Evolutionary conservation across 495 filamentous ascomycete genomes (phyloP).

Genomic region (Opeltia flavorubescens): DNA sequence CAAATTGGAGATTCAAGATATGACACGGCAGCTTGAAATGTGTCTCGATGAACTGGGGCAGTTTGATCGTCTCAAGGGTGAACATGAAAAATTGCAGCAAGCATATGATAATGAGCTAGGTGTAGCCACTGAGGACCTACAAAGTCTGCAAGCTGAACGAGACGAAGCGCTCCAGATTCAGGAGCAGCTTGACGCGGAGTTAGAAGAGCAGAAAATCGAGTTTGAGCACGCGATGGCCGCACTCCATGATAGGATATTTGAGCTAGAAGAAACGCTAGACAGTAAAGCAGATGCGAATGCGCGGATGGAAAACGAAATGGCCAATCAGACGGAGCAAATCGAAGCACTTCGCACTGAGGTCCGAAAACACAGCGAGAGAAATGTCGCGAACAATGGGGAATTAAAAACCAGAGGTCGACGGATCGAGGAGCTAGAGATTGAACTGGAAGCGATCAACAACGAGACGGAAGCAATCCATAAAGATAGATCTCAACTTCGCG

Average conservation of each 20-base stretch:
- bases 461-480: conserved; percentile 67
- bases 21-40: conserved; percentile 60
- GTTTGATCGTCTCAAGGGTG: conserved; percentile 40
- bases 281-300: conserved; percentile 59
- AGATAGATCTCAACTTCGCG: conserved; percentile 62
- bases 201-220: conserved; percentile 75
- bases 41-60: conserved; percentile 51
- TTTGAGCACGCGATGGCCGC: conserved; percentile 53
- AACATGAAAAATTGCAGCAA: conserved; percentile 42
- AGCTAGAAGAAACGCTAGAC: conserved; percentile 66
- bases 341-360: conserved; percentile 79
- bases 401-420: conserved; percentile 50
- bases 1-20: conserved; percentile 69
- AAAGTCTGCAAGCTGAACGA: conserved; percentile 69
- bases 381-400: conserved; percentile 78
- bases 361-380: conserved; percentile 71
- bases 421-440: conserved; percentile 59
- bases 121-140: conserved; percentile 61
- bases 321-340: conserved; percentile 56
- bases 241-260: conserved; percentile 52
- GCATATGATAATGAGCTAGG: conserved; percentile 66
- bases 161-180: conserved; percentile 70
- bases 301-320: conserved; percentile 51
- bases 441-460: conserved; percentile 57
- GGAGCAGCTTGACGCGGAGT: conserved; percentile 65